Conservation (phyloP, 495 filamentous ascomycete species). For the Penicillium roqueforti region DNA sequence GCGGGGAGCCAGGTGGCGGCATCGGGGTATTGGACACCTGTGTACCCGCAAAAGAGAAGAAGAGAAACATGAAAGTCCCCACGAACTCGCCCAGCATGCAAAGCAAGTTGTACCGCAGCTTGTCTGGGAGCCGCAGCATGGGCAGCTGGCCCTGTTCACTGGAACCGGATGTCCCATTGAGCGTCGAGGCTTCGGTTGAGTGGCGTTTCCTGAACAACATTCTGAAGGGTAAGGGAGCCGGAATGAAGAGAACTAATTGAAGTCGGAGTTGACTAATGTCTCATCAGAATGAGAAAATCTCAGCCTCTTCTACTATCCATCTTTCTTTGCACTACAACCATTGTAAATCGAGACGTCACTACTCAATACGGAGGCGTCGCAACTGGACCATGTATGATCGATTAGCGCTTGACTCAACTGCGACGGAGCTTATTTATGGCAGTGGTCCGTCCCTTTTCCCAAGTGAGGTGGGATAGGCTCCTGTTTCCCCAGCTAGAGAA, state of each 20-base stretch:
- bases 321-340: background rate
- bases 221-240: background rate
- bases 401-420: background rate
- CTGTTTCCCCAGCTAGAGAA: background rate
- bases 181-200: conserved; percentile 9
- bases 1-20: conserved; percentile 30
- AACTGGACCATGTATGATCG: conserved; percentile 18
- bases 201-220: conserved; percentile 15
- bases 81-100: conserved; percentile 67
- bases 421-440: background rate
- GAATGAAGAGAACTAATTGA: background rate
- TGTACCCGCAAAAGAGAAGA: conserved; percentile 75
- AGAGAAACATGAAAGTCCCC: conserved; percentile 79
- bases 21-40: conserved; percentile 61
- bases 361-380: background rate
- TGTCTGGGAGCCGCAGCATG: conserved; percentile 38
- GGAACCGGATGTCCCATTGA: too few relatives aligned
- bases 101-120: conserved; percentile 48
- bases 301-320: background rate
- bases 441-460: background rate
- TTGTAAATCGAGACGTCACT: conserved; percentile 19
- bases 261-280: background rate
- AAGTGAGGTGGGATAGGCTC: background rate
- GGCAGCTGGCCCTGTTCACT: conserved; percentile 41
- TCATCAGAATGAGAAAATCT: background rate